Conservation (phyloP, 2,329 filamentous ascomycete species). For the Boeremia exigua region DNA sequence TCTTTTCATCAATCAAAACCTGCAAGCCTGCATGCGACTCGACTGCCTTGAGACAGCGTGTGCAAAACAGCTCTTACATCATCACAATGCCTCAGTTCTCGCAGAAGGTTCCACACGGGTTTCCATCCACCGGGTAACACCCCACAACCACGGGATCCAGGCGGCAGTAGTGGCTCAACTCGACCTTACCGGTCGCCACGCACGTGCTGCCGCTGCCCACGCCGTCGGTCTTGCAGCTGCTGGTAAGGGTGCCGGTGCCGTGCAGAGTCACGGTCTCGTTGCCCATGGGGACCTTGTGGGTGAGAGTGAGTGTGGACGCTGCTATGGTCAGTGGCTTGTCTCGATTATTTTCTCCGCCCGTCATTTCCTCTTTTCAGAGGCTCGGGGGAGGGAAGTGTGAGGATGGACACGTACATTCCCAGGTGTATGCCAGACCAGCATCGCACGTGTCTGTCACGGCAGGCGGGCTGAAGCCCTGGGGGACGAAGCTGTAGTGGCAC, state of each 20-base stretch:
- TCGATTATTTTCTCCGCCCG: too few species aligned
- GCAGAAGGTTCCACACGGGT: not conserved
- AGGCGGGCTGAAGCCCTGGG: conserved; percentile 15
- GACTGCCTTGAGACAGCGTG: too few species aligned
- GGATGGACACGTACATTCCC: conserved; percentile 18
- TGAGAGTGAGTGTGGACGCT: not conserved
- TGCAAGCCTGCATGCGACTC: too few species aligned
- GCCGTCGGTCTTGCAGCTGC: not conserved
- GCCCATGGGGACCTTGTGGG: not conserved
- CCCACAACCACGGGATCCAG: not conserved
- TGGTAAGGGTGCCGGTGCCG: not conserved
- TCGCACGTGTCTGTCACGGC: conserved; percentile 13
- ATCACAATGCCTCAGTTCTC: not conserved
- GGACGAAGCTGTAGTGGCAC: conserved; percentile 25
- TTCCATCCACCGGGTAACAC: not conserved
- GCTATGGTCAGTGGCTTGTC: not conserved
- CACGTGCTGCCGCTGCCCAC: not conserved
- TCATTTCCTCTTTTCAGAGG: too few species aligned
- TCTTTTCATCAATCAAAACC: too few species aligned
- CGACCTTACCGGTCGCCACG: not conserved
- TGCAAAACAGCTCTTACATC: not conserved
- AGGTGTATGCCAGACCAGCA: conserved; percentile 11
- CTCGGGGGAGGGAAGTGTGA: not conserved
- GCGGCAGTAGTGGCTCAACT: not conserved
- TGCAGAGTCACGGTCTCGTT: not conserved